Percentiles rank a stretch among this genome's conserved stretches.
These are phyloP conservation scores for Candida vartiovaarae DNA, from an alignment of 805 yeast species.

Conservation along the genomic window DNA sequence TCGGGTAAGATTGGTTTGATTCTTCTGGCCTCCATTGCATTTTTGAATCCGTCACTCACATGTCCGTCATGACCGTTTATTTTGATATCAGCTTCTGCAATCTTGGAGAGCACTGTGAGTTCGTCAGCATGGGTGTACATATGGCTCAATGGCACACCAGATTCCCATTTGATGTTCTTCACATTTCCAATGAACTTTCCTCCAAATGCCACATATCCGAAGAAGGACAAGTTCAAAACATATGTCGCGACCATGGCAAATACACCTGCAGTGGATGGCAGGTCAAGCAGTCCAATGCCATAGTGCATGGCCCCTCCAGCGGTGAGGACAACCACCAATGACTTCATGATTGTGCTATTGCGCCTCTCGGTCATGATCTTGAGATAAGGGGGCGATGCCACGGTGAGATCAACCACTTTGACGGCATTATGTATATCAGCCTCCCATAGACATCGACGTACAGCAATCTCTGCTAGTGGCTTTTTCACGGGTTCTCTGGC, in stretches of 20 bases:
- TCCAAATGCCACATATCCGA: slow-evolving; percentile 40
- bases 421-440: slow-evolving; percentile 34
- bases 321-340: slow-evolving; percentile 28
- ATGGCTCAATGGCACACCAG: slow-evolving; percentile 55
- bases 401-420: slow-evolving; percentile 50
- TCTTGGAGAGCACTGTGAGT: slow-evolving; percentile 55
- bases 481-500: slow-evolving; percentile 2
- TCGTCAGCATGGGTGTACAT: slow-evolving; percentile 66
- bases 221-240: slow-evolving; percentile 38
- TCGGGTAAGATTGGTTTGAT: slow-evolving; percentile 37
- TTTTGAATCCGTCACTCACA: slow-evolving; percentile 11
- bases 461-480: slow-evolving; percentile 4
- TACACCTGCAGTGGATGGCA: slow-evolving; percentile 24
- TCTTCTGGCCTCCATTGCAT: slow-evolving; percentile 4
- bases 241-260: slow-evolving; percentile 44
- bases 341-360: slow-evolving; percentile 27
- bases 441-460: slow-evolving; percentile 10
- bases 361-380: slow-evolving; percentile 27
- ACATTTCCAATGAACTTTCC: slow-evolving; percentile 48
- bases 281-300: slow-evolving; percentile 26
- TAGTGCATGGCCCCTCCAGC: slow-evolving; percentile 40
- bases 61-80: slow-evolving; percentile 17
- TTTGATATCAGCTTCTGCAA: slow-evolving; percentile 51
- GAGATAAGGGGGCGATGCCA: slow-evolving; percentile 48
- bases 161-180: slow-evolving; percentile 50